Percentiles rank a stretch among this genome's conserved stretches.
phyloP scores from a whole-genome alignment of 1,139 yeast species.

The Scheffersomyces illinoinensis region DNA sequence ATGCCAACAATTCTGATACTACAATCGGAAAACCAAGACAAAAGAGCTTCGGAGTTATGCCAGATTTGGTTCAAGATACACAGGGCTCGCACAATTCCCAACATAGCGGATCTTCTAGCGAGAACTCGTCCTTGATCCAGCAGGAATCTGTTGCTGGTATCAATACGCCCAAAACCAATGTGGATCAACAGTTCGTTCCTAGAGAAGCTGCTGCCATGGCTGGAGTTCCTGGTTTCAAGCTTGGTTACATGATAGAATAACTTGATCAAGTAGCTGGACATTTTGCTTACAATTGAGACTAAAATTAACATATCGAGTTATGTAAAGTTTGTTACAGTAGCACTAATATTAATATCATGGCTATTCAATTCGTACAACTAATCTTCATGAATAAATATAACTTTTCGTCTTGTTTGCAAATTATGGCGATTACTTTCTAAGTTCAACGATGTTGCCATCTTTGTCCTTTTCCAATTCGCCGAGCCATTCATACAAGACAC shows the following conservation, averaged over 20 bases:
- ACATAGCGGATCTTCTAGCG: neutral
- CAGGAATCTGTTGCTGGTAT: neutral
- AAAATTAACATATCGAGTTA: neutral
- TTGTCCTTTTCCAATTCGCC: conserved; percentile 25
- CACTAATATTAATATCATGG: neutral
- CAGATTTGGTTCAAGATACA: neutral
- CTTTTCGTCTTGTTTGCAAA: conserved; percentile 1
- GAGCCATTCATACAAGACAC: conserved; percentile 49
- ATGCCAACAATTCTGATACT: neutral
- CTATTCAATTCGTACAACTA: neutral
- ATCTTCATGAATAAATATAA: neutral
- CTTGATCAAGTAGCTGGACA: conserved; percentile 13
- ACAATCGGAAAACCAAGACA: conserved; percentile 15
- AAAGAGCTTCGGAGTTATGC: conserved; percentile 27
- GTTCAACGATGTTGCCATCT: conserved; percentile 15
- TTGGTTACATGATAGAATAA: conserved; percentile 19
- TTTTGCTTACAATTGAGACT: neutral
- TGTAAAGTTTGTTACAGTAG: neutral
- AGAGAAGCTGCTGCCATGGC: neutral
- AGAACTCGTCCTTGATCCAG: neutral
- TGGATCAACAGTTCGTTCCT: neutral
- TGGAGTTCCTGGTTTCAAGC: conserved; percentile 19
- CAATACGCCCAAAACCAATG: neutral
- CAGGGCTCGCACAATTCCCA: neutral
- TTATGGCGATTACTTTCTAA: neutral